Conservation (phyloP, 83 land plant genomes). For the Thuja plicata region DNA sequence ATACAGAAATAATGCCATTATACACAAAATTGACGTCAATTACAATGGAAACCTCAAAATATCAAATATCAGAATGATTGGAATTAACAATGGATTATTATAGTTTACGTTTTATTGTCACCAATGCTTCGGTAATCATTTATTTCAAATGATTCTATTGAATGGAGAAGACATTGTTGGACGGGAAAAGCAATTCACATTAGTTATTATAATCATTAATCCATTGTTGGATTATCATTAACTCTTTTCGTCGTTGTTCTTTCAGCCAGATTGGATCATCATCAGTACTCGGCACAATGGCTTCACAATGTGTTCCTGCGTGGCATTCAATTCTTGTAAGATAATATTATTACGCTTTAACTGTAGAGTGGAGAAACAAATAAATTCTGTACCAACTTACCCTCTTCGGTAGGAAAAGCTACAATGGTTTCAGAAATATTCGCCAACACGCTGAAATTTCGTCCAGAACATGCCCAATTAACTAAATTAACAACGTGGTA, state of each 20-base stretch:
- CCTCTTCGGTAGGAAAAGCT: conserved; percentile 38
- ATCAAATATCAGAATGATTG: too few relatives aligned
- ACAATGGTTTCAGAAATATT: conserved; percentile 55
- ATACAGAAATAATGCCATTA: too few relatives aligned
- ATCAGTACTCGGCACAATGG: conserved; percentile 15
- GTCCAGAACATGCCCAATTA: neutral
- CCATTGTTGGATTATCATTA: conserved; percentile 39
- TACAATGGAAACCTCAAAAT: too few relatives aligned
- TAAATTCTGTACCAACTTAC: conserved; percentile 9
- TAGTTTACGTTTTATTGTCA: too few relatives aligned
- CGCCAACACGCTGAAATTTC: conserved; percentile 31
- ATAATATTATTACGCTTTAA: neutral
- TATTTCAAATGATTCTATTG: too few relatives aligned
- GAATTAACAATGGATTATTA: too few relatives aligned
- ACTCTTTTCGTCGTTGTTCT: conserved; percentile 30
- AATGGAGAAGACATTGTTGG: too few relatives aligned
- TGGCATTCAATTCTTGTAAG: neutral
- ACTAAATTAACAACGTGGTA: neutral
- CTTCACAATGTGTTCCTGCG: conserved; percentile 35
- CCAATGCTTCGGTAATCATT: too few relatives aligned
- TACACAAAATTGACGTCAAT: too few relatives aligned
- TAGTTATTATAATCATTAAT: conserved; percentile 16
- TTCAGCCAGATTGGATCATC: conserved; percentile 50
- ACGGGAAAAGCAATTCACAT: too few relatives aligned
- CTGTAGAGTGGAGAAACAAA: too few relatives aligned